phyloP scores from a whole-genome alignment of 805 yeast genomes.

The Yarrowia phangngaensis region DNA sequence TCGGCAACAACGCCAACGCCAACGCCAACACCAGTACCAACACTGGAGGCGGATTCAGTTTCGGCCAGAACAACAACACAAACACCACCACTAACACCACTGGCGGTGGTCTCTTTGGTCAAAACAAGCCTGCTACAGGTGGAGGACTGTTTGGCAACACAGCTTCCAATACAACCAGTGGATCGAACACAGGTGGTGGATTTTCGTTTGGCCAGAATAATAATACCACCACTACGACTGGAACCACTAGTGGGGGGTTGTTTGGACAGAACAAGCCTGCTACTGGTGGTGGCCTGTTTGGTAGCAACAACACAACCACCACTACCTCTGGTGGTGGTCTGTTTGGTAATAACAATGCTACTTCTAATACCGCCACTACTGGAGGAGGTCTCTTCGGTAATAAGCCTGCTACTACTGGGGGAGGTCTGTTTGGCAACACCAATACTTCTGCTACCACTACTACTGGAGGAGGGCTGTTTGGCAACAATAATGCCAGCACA shows the following conservation, averaged over 20 bases:
- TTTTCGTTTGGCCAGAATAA: slow-evolving; percentile 38
- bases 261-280: slow-evolving; percentile 33
- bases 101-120: slow-evolving; percentile 31
- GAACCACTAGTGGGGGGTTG: slow-evolving; percentile 31
- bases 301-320: slow-evolving; percentile 33
- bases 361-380: slow-evolving; percentile 30
- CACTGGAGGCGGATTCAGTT: slow-evolving; percentile 28
- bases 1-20: slow-evolving; percentile 26
- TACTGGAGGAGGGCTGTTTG: slow-evolving; percentile 29
- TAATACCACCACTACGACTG: slow-evolving; percentile 34
- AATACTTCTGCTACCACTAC: slow-evolving; percentile 33
- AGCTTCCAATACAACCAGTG: slow-evolving; percentile 19
- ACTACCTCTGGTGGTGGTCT: slow-evolving; percentile 32
- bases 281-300: slow-evolving; percentile 38
- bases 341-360: slow-evolving; percentile 34
- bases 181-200: slow-evolving; percentile 35
- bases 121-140: slow-evolving; percentile 27
- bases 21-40: slow-evolving; percentile 27
- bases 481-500: slow-evolving; percentile 32
- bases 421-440: slow-evolving; percentile 35
- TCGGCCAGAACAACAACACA: slow-evolving; percentile 20
- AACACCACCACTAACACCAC: slow-evolving; percentile 28
- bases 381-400: slow-evolving; percentile 36
- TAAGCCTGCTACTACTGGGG: slow-evolving; percentile 28
- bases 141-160: slow-evolving; percentile 33